Evolutionary conservation across 306 rosid species (phyloP), one percentile per base, ranked within the genome.

Genomic region (Coriaria nepalensis): DNA sequence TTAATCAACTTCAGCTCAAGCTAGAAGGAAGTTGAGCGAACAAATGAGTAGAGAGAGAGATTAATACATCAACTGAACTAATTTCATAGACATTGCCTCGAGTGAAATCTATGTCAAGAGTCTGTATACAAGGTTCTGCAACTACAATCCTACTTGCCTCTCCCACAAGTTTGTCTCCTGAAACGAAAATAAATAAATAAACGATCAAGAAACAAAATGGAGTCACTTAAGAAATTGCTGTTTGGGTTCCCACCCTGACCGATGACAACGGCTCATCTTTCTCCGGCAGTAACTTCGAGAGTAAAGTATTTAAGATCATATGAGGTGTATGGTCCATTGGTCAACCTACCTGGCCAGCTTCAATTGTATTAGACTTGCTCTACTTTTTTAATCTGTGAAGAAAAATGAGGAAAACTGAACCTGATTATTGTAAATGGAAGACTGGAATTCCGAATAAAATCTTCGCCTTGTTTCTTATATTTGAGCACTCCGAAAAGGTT

Each of bases 271-370:
- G 95, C 94, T 32, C 77, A 79, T 9, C 97, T 75, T 72, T 78
- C 63, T 11, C 97, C 97, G 12, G 95, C 93, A n/a, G 97, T 88
- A 55, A 95, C 90, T 76, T 84, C 63, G 61, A 84, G 90, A 84
- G 90, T 56, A 88, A 61, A 50, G 95, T 88, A 60, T 88, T 88
- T 88, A 44, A 88, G 82, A 84, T 88, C 97, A 66, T 88, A 88
- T 0, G 95, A 83, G 47, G 97, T 88, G 77, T 88, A 88, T 38
- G 97, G 97, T 47, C 97, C 97, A 68, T 88, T 95, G 4, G 97
- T 88, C 78, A 88, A 77, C 66, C 95, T 81, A 63, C 97, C 97
- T 43, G 97, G 37, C 65, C 97, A 83, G 67, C 39, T 46, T 61
- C 41, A 34, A 37, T 6, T 36, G 14, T 49, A 35, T 20, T 20